Evolutionary conservation across 2,329 filamentous ascomycete genomes (phyloP).

Genomic region (Piedraia hortae): DNA sequence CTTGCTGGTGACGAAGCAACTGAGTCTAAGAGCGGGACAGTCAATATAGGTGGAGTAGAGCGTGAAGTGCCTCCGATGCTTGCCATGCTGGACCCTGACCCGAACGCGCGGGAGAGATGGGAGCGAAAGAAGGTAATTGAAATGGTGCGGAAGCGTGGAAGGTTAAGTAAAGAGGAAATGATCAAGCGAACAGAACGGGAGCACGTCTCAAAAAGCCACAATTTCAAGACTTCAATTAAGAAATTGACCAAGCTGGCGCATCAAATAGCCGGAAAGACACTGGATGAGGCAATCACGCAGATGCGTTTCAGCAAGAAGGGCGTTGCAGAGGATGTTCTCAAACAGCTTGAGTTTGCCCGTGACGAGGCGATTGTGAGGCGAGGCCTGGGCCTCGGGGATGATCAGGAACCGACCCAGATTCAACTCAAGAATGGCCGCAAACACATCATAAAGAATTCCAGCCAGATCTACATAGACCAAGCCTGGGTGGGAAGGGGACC

Average conservation of each 20-base stretch:
- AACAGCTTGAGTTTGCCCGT: slow-evolving; percentile 53
- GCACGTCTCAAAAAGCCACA: slow-evolving; percentile 33
- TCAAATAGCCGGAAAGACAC: slow-evolving; percentile 77
- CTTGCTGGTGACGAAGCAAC: slow-evolving; percentile 2
- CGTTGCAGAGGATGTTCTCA: slow-evolving; percentile 50
- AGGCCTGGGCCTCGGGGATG: slow-evolving; percentile 48
- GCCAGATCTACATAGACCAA: slow-evolving; percentile 70
- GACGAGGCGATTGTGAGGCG: slow-evolving; percentile 53
- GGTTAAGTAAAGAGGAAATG: slow-evolving; percentile 35
- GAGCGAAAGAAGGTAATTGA: slow-evolving; percentile 64
- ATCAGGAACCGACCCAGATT: slow-evolving; percentile 22
- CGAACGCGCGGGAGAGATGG: slow-evolving; percentile 41
- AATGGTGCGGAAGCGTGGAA: slow-evolving; percentile 38
- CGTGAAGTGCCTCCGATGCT: slow-evolving; percentile 18
- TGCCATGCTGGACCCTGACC: slow-evolving; percentile 45
- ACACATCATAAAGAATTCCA: slow-evolving; percentile 42
- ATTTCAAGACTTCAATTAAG: slow-evolving; percentile 66
- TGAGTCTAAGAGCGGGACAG: slow-evolving; percentile 4
- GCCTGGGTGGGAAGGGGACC: slow-evolving; percentile 70
- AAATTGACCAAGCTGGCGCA: slow-evolving; percentile 66
- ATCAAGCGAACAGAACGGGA: slow-evolving; percentile 39
- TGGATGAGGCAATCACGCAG: slow-evolving; percentile 79
- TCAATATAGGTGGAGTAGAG: slow-evolving; percentile 3
- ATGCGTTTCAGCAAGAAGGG: slow-evolving; percentile 94
- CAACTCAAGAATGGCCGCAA: slow-evolving; percentile 48